Base-by-base conservation (phyloP, 2,329 filamentous ascomycete genomes). In the Macrophomina pseudophaseolina region DNA sequence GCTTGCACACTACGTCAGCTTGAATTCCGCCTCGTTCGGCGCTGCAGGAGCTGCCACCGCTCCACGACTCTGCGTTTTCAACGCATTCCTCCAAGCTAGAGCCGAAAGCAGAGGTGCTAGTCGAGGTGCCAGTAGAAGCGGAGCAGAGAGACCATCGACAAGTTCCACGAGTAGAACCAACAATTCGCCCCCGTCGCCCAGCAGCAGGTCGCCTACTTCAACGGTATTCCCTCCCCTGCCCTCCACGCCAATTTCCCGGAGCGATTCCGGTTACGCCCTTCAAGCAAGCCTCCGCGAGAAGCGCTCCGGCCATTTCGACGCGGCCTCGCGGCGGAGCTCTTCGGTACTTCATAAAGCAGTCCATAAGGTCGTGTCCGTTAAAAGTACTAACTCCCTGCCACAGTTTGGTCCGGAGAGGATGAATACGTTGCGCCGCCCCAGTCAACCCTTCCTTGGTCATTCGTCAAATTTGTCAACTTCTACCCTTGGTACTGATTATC, bases 281-380 rank as follows among this genome's bases (percentile, higher is more conserved):
- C 90, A 94, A 69, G 88, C 91, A 18, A 97, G 92, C 4, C 83
- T 99, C 66, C 89, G 93, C 38, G 95, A 98, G 80, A 99, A 98
- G 82, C 88, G 94, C 62, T 98, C 95, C 3, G 94, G 92, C 1
- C 93, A 97, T 76, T 97, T 98, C 71, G 91, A 95, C 73, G 88
- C 90, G 66, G 80, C 83, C 70, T 91, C 91, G n/a, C 88, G 94
- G 68, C 88, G 94, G 70, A 97, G 94, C 81, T 97, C 94, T n/a
- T 97, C 94, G 70, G 81, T 83, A 76, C 72, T 72, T 71, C 71
- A 60, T 67, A 56, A 53, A 66, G 54, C 66, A 6, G 23, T 58
- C 59, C 48, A 52, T 42, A 54, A 56, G 28, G n/a, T 52, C 51
- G 35, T 54, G 11, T 48, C n/a, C 18, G 62, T 62, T 28, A 51